A percentile compares a stretch with the other conserved stretches of the same genome.
These are phyloP conservation scores for Trifolium pratense DNA, from an alignment of 306 rosid species.

Conservation along the genomic window DNA sequence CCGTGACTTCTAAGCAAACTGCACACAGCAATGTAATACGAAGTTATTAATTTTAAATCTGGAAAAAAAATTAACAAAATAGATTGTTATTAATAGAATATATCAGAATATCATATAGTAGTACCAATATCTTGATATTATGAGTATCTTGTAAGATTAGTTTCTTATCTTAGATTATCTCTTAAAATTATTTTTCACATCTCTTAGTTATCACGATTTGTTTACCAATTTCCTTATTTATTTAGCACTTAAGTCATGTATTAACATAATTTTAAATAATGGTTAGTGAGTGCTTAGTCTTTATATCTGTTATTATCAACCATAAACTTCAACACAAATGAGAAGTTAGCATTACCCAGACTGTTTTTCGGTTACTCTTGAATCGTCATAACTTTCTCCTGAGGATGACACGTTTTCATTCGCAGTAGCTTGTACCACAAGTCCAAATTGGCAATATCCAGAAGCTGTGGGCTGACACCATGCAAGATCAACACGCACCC, in stretches of 20 bases:
- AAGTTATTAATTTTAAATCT: constrained; percentile 35
- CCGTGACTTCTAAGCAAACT: constrained; percentile 46
- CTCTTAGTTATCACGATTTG: neutral
- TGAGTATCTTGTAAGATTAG: neutral
- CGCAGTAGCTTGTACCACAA: constrained; percentile 60
- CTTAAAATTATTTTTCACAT: neutral
- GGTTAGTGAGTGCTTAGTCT: constrained; percentile 6
- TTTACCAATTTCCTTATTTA: neutral
- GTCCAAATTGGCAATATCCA: constrained; percentile 86
- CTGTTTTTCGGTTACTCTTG: constrained; percentile 52
- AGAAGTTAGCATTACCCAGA: constrained; percentile 57
- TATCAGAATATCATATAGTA: neutral
- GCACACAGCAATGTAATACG: constrained; percentile 37
- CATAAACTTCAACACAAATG: constrained; percentile 27
- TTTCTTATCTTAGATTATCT: neutral
- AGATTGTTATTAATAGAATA: constrained; percentile 1
- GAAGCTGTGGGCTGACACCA: constrained; percentile 96
- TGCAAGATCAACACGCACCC: constrained; percentile 75
- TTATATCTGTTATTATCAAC: neutral
- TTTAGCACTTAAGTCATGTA: neutral
- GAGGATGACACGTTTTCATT: constrained; percentile 49
- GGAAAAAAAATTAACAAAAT: constrained; percentile 28
- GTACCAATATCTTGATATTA: neutral
- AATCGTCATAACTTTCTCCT: constrained; percentile 52
- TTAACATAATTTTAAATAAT: neutral